phyloP scores from a whole-genome alignment of 2,329 filamentous ascomycete species.

The Pseudogymnoascus verrucosus region DNA sequence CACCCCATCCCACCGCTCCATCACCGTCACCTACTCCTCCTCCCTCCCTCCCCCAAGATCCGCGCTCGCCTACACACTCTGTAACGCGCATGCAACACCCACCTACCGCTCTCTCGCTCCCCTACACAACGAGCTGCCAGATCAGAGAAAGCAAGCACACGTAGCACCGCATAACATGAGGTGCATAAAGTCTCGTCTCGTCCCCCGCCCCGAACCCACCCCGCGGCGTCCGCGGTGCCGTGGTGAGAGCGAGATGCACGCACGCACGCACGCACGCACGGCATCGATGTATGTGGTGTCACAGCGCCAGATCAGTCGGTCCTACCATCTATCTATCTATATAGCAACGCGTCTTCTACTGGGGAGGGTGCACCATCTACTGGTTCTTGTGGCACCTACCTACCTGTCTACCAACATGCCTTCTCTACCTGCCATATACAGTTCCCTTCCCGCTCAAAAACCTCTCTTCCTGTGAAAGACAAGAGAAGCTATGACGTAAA shows the following conservation, averaged over 20 bases:
- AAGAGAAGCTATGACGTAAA: neutral
- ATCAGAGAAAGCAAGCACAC: neutral
- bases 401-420: neutral
- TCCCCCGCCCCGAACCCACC: neutral
- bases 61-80: neutral
- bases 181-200: neutral
- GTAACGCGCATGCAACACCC: neutral
- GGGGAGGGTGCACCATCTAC: neutral
- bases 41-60: neutral
- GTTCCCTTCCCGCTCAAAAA: too few relatives aligned
- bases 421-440: too few relatives aligned
- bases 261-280: neutral
- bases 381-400: neutral
- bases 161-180: neutral
- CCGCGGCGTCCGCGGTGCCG: neutral
- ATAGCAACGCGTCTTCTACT: too few relatives aligned
- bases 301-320: too few relatives aligned
- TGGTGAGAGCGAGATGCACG: neutral
- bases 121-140: neutral
- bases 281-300: neutral
- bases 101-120: neutral
- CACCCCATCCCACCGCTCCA: neutral
- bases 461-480: neutral
- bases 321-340: too few relatives aligned
- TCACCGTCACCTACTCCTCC: neutral